Evolutionary conservation across 108 stramenopile species (phyloP), one percentile per base, ranked within the genome.

Genomic region (Nitzschia sp.): DNA sequence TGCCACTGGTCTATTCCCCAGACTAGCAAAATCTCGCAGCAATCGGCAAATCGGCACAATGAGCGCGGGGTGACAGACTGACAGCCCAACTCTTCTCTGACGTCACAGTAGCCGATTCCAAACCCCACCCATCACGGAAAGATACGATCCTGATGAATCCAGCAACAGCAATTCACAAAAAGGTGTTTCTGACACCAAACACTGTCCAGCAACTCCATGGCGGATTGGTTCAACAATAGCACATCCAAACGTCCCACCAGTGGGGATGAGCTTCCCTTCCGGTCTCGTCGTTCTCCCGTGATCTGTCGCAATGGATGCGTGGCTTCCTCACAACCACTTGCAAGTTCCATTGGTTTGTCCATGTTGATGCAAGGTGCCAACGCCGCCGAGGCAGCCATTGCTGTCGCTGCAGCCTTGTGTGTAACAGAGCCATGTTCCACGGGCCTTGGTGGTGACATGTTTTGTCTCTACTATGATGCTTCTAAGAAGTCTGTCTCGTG

Each of bases 381-480:
- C 69, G 91, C 91, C 0, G 91, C 91, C 51, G 91, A 92, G 52
- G 86, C 88, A 0, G 83, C 85, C 39, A 74, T 93, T 41, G 88
- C 84, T 15, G 77, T 87, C 21, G 85, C 88, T 0, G 92, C 92
- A 3, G 83, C 89, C 3, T 66, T 93, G 59, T 75, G 85, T 21
- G 92, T 93, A 1, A 73, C 80, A 12, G 86, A 87, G 70, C 89
- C 89, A 0, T 90, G 89, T 63, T 76, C 74, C 0, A 86, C 85
- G 5, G 89, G 83, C n/a, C 44, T 80, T 38, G 81, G 78, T 0
- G 92, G 92, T 7, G 92, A 93, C 65, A 89, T 89, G 88, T 90
- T 93, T 72, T 87, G 84, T 34, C 81, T 98, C 15, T 96, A 90
- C 76, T 98, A 86, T 69, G 89, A 95, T 56, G 85, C 89, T 10